phyloP scores from a whole-genome alignment of 2,329 filamentous ascomycete genomes.

The Ilyonectria sp. region DNA sequence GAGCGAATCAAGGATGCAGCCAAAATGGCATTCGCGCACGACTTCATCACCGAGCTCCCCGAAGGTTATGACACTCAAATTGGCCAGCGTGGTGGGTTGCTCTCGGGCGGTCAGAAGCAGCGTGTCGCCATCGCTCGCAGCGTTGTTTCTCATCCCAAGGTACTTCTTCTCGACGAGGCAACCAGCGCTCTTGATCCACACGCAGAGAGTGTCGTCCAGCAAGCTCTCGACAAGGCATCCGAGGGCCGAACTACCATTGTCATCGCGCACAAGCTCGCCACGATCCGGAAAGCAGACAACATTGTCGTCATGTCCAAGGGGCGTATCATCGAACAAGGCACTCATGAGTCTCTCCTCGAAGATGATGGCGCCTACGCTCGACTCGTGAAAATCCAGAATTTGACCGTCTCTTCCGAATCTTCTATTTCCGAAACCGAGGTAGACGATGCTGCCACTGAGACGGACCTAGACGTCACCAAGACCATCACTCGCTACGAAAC shows the following conservation, averaged over 20 bases:
- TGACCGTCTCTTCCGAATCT: constrained; percentile 48
- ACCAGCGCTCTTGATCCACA: constrained; percentile 68
- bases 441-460: constrained; percentile 40
- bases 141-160: constrained; percentile 72
- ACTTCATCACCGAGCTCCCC: constrained; percentile 65
- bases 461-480: constrained; percentile 42
- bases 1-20: constrained; percentile 62
- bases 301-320: constrained; percentile 50
- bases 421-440: constrained; percentile 43
- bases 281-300: constrained; percentile 51
- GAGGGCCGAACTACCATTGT: constrained; percentile 73
- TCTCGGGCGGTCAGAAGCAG: constrained; percentile 78
- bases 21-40: constrained; percentile 64
- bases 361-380: constrained; percentile 64
- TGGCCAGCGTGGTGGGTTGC: constrained; percentile 73
- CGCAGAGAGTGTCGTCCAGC: constrained; percentile 65
- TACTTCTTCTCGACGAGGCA: constrained; percentile 77
- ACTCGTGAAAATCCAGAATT: constrained; percentile 62
- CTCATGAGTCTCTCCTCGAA: constrained; percentile 66
- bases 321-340: constrained; percentile 48
- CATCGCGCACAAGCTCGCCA: constrained; percentile 72
- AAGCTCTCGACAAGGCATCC: constrained; percentile 67
- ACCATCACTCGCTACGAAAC: constrained; percentile 52
- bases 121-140: constrained; percentile 76
- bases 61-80: constrained; percentile 68